Conservation (phyloP, 495 filamentous ascomycete species). For the Aspergillus panamensis region DNA sequence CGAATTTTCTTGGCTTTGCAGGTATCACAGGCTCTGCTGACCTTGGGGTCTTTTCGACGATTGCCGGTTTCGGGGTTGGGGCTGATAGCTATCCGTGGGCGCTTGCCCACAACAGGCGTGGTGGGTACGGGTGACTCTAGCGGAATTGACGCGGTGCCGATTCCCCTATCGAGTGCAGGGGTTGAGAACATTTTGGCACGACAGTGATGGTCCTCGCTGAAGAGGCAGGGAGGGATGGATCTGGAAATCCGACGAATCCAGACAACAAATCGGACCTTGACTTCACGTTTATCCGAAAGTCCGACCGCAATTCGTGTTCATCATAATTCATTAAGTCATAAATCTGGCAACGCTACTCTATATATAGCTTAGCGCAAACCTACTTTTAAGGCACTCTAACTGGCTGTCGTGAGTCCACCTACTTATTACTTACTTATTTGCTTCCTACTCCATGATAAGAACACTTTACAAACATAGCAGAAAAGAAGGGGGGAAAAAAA, state of each 20-base stretch:
- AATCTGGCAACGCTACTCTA: too few species aligned
- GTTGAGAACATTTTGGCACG: not conserved
- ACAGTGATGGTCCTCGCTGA: not conserved
- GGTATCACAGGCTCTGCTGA: constrained; percentile 26
- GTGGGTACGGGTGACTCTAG: not conserved
- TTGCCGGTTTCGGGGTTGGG: not conserved
- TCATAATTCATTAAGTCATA: too few species aligned
- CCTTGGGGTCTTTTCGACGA: constrained; percentile 21
- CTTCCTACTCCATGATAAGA: not conserved
- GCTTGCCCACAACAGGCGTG: not conserved
- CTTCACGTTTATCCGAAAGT: not conserved
- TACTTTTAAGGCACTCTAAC: too few species aligned
- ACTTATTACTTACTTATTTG: too few species aligned
- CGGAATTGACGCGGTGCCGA: not conserved
- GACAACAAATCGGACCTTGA: not conserved
- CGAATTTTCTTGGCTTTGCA: constrained; percentile 28
- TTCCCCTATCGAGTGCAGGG: not conserved
- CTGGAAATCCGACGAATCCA: not conserved
- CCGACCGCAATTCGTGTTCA: not conserved
- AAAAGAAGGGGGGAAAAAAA: not conserved
- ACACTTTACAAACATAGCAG: not conserved
- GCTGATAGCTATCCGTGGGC: not conserved
- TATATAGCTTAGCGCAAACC: too few species aligned
- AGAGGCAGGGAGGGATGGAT: not conserved
- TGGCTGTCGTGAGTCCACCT: too few species aligned